Percentiles rank a stretch among this genome's conserved stretches.
Evolutionary conservation across 768 basidiomycete species (phyloP).

Genomic region (Lentinula guzmanii): DNA sequence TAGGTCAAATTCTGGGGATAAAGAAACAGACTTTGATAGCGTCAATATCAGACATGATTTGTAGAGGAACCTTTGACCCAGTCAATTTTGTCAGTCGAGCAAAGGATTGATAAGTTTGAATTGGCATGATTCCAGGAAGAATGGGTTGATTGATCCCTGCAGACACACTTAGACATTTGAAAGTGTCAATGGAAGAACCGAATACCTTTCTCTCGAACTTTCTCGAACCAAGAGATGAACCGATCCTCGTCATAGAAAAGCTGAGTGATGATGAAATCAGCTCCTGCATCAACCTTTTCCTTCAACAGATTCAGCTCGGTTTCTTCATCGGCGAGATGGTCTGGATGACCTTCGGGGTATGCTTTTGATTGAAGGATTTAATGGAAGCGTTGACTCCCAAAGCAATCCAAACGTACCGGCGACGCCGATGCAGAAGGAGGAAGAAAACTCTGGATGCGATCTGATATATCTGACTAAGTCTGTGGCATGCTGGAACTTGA

Average conservation of each 20-base stretch:
- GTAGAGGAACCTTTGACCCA: conserved; percentile 66
- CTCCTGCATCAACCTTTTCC: conserved; percentile 88
- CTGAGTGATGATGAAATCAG: conserved; percentile 94
- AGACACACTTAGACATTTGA: neutral
- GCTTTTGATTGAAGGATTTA: conserved; percentile 34
- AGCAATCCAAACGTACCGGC: conserved; percentile 50
- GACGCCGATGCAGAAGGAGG: conserved; percentile 90
- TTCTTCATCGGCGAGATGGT: conserved; percentile 51
- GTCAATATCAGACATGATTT: conserved; percentile 61
- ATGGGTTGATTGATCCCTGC: conserved; percentile 86
- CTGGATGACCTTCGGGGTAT: conserved; percentile 88
- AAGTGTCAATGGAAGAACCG: conserved; percentile 2
- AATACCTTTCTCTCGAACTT: conserved; percentile 68
- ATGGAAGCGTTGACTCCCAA: neutral
- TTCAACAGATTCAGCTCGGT: conserved; percentile 66
- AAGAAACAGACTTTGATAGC: conserved; percentile 59
- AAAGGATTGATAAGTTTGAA: conserved; percentile 95
- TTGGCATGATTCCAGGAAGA: conserved; percentile 96
- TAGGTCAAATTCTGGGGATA: neutral
- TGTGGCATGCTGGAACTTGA: conserved; percentile 74
- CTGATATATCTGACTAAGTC: conserved; percentile 94
- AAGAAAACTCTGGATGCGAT: conserved; percentile 65
- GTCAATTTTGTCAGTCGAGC: conserved; percentile 86
- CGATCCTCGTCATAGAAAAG: conserved; percentile 94
- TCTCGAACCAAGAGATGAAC: conserved; percentile 75